A percentile compares a stretch with the other conserved stretches of the same genome.
These are phyloP conservation scores for Xanthoceras sorbifolium DNA, from an alignment of 345 rosid species.

Conservation along the genomic window DNA sequence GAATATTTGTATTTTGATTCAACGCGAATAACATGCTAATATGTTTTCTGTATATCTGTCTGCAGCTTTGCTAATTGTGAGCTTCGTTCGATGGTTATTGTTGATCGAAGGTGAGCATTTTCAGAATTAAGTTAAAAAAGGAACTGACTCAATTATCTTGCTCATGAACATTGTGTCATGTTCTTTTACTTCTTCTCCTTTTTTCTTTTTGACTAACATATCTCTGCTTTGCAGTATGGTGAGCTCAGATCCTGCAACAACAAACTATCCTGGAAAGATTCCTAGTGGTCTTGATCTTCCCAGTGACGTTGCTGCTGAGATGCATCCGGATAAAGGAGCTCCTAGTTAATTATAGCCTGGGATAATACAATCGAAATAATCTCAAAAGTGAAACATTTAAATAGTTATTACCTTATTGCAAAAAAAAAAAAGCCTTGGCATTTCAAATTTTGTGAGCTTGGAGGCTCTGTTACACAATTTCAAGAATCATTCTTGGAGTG, in stretches of 20 bases:
- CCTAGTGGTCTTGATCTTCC: conserved; percentile 62
- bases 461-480: not conserved
- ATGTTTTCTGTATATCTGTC: not conserved
- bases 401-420: not conserved
- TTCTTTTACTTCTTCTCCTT: not conserved
- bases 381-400: not conserved
- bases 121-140: not conserved
- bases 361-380: not conserved
- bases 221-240: conserved; percentile 38
- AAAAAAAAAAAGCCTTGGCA: not conserved
- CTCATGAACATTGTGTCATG: not conserved
- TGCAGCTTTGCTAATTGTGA: conserved; percentile 78
- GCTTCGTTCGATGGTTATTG: conserved; percentile 64
- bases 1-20: not conserved
- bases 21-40: not conserved
- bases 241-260: conserved; percentile 46
- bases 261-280: conserved; percentile 57
- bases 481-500: not conserved
- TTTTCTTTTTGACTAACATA: not conserved
- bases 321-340: conserved; percentile 11
- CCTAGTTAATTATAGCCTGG: conserved; percentile 7
- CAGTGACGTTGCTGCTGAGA: conserved; percentile 46
- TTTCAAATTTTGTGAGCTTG: not conserved
- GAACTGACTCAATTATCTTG: not conserved
- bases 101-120: conserved; percentile 55